Conservation (phyloP, 371 early-diverging fungal species). For the Rhizomucor miehei region DNA sequence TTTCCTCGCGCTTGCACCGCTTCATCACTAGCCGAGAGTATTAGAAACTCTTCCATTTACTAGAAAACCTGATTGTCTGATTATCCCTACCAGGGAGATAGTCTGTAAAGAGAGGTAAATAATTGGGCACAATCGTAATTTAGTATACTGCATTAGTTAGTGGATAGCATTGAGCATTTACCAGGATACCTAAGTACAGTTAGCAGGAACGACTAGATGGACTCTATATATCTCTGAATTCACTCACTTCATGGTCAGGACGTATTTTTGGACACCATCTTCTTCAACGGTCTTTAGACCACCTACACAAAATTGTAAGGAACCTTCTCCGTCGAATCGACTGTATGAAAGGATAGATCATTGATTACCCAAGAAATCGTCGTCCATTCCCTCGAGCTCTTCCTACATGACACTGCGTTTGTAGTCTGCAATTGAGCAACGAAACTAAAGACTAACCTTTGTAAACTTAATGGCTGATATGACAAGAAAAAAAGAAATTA, state of each 20-base stretch:
- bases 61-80: too few species aligned
- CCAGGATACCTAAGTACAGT: conserved; percentile 35
- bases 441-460: conserved; percentile 30
- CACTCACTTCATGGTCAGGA: conserved; percentile 73
- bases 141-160: too few species aligned
- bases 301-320: conserved; percentile 12
- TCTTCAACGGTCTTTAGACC: conserved; percentile 50
- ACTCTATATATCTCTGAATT: not conserved
- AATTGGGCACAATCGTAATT: too few species aligned
- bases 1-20: conserved; percentile 59
- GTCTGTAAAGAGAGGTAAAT: conserved; percentile 19
- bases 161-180: conserved; percentile 9
- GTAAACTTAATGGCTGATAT: conserved; percentile 41
- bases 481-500: not conserved
- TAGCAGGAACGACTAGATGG: not conserved
- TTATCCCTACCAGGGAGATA: conserved; percentile 39
- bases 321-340: not conserved
- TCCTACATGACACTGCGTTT: conserved; percentile 43
- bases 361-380: conserved; percentile 67
- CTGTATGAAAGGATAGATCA: not conserved
- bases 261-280: conserved; percentile 62
- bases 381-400: conserved; percentile 76
- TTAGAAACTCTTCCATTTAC: not conserved
- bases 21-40: conserved; percentile 37
- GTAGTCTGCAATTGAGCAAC: conserved; percentile 16